Evolutionary conservation across 768 basidiomycete species (phyloP).

Genomic region (Sistotremastrum niveocremeum): DNA sequence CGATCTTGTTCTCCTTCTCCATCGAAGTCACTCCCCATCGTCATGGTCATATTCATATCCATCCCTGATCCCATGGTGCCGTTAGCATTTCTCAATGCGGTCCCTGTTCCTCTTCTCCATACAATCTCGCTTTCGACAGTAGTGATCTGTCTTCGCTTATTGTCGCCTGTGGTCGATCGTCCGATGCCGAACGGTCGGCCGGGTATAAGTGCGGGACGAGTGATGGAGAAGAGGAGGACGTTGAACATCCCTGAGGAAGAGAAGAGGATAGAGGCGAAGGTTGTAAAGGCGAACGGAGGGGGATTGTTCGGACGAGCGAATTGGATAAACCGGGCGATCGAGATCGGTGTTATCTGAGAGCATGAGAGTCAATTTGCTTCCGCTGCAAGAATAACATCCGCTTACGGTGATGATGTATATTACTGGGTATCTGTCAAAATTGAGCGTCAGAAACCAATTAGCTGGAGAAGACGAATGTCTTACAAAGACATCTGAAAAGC

Average conservation of each 20-base stretch:
- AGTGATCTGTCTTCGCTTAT: too few relatives aligned
- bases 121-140: too few relatives aligned
- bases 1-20: too few relatives aligned
- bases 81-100: too few relatives aligned
- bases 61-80: too few relatives aligned
- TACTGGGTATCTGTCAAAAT: conserved; percentile 27
- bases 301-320: conserved; percentile 14
- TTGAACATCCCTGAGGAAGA: conserved; percentile 33
- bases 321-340: conserved; percentile 24
- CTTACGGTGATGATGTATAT: conserved; percentile 26
- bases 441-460: neutral
- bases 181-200: too few relatives aligned
- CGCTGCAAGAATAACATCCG: too few relatives aligned
- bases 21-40: too few relatives aligned
- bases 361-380: neutral
- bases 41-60: too few relatives aligned
- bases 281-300: conserved; percentile 23
- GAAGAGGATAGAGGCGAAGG: conserved; percentile 28
- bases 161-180: too few relatives aligned
- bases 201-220: conserved; percentile 28
- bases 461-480: conserved; percentile 10
- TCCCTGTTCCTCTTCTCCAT: too few relatives aligned
- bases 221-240: conserved; percentile 23
- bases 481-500: conserved; percentile 37
- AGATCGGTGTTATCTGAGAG: conserved; percentile 24